A percentile compares a stretch with the other conserved stretches of the same genome.
Evolutionary conservation across 2,329 filamentous ascomycete species (phyloP).

Genomic region (Nemania diffusa): DNA sequence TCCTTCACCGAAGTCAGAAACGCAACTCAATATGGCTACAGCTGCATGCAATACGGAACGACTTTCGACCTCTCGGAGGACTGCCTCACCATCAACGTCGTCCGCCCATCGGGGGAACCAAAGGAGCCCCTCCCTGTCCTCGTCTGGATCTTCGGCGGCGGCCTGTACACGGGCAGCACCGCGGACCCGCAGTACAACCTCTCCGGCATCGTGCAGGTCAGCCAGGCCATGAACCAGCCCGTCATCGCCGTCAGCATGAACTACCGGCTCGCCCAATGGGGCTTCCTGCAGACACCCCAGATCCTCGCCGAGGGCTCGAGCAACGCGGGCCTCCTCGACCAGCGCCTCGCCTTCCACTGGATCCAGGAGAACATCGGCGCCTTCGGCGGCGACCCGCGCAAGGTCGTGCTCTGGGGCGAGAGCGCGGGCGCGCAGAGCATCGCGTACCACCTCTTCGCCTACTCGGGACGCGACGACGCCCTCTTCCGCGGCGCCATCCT

Average conservation of each 20-base stretch:
- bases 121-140: slow-evolving; percentile 54
- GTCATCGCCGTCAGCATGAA: slow-evolving; percentile 66
- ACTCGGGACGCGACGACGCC: slow-evolving; percentile 64
- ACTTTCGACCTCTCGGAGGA: slow-evolving; percentile 60
- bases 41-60: slow-evolving; percentile 59
- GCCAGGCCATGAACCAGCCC: slow-evolving; percentile 62
- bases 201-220: slow-evolving; percentile 67
- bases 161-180: slow-evolving; percentile 60
- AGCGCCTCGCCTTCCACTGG: slow-evolving; percentile 61
- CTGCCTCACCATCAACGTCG: slow-evolving; percentile 57
- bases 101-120: slow-evolving; percentile 52
- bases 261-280: slow-evolving; percentile 64
- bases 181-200: slow-evolving; percentile 71
- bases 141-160: slow-evolving; percentile 70
- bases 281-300: slow-evolving; percentile 61
- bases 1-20: slow-evolving; percentile 54
- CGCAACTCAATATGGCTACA: slow-evolving; percentile 56
- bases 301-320: slow-evolving; percentile 56
- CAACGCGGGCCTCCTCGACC: slow-evolving; percentile 62
- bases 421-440: slow-evolving; percentile 56
- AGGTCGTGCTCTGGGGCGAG: slow-evolving; percentile 62
- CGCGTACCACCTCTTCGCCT: slow-evolving; percentile 63
- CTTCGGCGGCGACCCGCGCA: slow-evolving; percentile 60
- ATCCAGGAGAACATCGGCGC: slow-evolving; percentile 64
- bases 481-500: slow-evolving; percentile 65